These are phyloP conservation scores for Phytophthora tubulina DNA, from an alignment of 352 stramenopile species.

Conservation along the genomic window DNA sequence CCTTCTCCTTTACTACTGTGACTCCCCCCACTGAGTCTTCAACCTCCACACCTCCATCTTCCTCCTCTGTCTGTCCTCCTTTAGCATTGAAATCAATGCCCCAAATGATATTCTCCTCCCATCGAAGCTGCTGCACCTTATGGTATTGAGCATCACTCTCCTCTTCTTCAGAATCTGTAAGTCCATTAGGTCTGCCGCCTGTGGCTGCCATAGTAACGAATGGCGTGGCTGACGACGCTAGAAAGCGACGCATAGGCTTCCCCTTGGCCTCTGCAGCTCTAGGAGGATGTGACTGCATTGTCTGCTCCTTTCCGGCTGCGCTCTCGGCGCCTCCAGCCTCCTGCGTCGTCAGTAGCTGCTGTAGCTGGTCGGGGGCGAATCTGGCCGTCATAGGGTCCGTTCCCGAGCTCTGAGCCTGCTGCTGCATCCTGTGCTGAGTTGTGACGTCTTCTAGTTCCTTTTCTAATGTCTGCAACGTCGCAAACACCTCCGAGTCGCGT, in stretches of 20 bases:
- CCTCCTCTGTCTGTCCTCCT: conserved; percentile 20
- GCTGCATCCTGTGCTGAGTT: conserved; percentile 45
- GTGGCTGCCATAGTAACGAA: conserved; percentile 57
- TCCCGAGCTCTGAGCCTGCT: conserved; percentile 21
- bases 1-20: conserved; percentile 28
- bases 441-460: conserved; percentile 68
- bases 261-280: conserved; percentile 56
- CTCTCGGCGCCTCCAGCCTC: conserved; percentile 52
- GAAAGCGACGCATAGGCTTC: conserved; percentile 80
- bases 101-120: conserved; percentile 88
- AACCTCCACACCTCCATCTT: conserved; percentile 56
- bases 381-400: conserved; percentile 32
- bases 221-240: conserved; percentile 64
- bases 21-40: conserved; percentile 50
- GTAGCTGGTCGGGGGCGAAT: conserved; percentile 72
- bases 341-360: conserved; percentile 67
- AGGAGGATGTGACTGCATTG: conserved; percentile 41
- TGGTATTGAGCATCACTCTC: conserved; percentile 75
- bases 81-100: conserved; percentile 65
- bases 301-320: conserved; percentile 54
- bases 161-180: conserved; percentile 28
- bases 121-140: conserved; percentile 83
- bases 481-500: conserved; percentile 59
- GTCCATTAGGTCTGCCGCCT: conserved; percentile 13
- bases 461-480: conserved; percentile 59